Conservation (phyloP, 192 early-diverging fungal genomes). For the Lobosporangium transversale region DNA sequence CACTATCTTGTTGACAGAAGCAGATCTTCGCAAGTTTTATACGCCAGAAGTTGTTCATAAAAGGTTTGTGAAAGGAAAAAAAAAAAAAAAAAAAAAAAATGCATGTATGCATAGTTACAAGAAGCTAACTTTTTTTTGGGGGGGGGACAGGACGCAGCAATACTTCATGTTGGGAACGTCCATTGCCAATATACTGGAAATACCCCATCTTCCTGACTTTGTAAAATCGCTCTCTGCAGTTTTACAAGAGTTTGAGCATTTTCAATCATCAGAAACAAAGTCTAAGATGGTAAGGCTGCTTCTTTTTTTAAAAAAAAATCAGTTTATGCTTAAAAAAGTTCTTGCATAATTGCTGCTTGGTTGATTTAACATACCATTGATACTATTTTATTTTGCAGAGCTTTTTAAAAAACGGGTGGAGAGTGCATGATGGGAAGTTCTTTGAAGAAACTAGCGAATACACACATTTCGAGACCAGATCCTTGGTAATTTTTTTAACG, state of each 20-base stretch:
- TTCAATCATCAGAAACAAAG: conserved; percentile 11
- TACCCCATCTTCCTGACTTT: conserved; percentile 18
- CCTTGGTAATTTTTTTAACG: conserved; percentile 23
- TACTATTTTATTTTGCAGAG: too few relatives aligned
- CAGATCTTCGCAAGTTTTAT: conserved; percentile 18
- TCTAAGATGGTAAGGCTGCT: conserved; percentile 18
- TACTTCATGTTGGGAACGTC: conserved; percentile 28
- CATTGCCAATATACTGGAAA: conserved; percentile 24
- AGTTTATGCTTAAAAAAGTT: too few relatives aligned
- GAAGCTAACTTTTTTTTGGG: not conserved
- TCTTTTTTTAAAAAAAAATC: too few relatives aligned
- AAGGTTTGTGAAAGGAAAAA: conserved; percentile 17
- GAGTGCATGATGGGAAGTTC: not conserved
- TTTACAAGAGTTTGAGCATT: conserved; percentile 28
- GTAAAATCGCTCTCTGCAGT: conserved; percentile 7
- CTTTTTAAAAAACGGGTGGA: conserved; percentile 9
- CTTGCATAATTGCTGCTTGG: too few relatives aligned
- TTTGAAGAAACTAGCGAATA: conserved; percentile 20
- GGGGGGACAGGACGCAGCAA: conserved; percentile 22
- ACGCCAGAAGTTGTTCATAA: conserved; percentile 19
- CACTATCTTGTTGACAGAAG: conserved; percentile 18
- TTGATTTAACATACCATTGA: too few relatives aligned
- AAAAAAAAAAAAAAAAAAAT: too few relatives aligned
- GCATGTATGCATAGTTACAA: not conserved
- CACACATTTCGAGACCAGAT: conserved; percentile 12